Evolutionary conservation across 2,329 filamentous ascomycete species (phyloP).

Genomic region (Sclerotinia glacialis): DNA sequence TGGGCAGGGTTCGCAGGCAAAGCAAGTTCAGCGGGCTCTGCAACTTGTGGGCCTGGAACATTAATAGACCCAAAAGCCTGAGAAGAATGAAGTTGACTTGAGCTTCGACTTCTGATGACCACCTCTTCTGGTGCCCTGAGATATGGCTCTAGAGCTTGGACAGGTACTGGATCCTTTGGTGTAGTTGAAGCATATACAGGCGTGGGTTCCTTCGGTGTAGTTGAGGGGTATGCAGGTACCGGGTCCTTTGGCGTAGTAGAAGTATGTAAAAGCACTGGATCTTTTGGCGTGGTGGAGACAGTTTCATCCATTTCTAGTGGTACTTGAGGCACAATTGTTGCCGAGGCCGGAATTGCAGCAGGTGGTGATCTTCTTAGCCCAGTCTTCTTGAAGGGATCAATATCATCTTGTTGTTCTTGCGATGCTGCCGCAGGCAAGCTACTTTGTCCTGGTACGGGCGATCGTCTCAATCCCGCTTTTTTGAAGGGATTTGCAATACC

Average conservation of each 20-base stretch:
- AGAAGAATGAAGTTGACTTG: conserved; percentile 5
- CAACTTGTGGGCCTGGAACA: conserved; percentile 1
- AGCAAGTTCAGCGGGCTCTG: neutral
- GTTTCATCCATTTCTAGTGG: neutral
- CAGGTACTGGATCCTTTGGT: conserved; percentile 26
- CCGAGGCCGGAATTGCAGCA: conserved; percentile 12
- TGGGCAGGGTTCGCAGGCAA: conserved; percentile 4
- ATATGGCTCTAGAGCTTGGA: conserved; percentile 15
- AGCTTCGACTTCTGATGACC: conserved; percentile 12
- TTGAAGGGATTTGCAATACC: conserved; percentile 33
- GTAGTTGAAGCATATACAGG: conserved; percentile 20
- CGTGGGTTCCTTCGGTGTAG: conserved; percentile 5
- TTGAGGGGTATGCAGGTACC: conserved; percentile 16
- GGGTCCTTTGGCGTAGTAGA: conserved; percentile 25
- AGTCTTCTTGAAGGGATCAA: conserved; percentile 24
- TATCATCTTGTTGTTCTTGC: conserved; percentile 21
- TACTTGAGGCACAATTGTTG: neutral
- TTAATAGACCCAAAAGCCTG: conserved; percentile 19
- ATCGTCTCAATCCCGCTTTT: conserved; percentile 36
- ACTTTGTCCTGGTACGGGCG: conserved; percentile 25
- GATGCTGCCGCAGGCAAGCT: conserved; percentile 2
- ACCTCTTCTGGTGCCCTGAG: conserved; percentile 12
- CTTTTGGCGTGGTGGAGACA: conserved; percentile 25
- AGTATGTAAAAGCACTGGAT: conserved; percentile 21
- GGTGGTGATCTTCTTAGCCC: conserved; percentile 27